A percentile compares a stretch with the other conserved stretches of the same genome.
These are phyloP conservation scores for Murraya koenigii DNA, from an alignment of 345 rosid genomes.

Conservation along the genomic window DNA sequence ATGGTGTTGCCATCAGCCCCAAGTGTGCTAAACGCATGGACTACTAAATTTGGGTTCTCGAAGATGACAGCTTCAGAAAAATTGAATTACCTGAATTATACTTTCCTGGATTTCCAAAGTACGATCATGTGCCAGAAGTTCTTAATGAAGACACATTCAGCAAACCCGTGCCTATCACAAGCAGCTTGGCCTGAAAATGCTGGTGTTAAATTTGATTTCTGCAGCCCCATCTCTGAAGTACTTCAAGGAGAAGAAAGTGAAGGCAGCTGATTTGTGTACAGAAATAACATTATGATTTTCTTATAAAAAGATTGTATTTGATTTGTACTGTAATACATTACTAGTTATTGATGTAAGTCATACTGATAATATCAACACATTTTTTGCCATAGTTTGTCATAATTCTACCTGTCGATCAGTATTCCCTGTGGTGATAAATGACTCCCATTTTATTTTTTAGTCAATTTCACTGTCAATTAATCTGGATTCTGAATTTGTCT, in stretches of 20 bases:
- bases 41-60: slow-evolving; percentile 46
- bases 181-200: background rate
- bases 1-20: slow-evolving; percentile 51
- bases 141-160: slow-evolving; percentile 7
- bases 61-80: slow-evolving; percentile 36
- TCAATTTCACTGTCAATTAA: background rate
- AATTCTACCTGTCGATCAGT: background rate
- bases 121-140: slow-evolving; percentile 52
- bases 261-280: background rate
- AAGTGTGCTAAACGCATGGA: slow-evolving; percentile 42
- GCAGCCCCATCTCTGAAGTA: slow-evolving; percentile 19
- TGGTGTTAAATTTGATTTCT: background rate
- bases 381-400: background rate
- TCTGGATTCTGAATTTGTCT: background rate
- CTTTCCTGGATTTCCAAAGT: slow-evolving; percentile 45
- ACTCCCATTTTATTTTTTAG: background rate
- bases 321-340: background rate
- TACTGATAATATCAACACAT: background rate
- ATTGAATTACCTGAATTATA: slow-evolving; percentile 24
- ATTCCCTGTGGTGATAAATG: background rate
- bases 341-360: background rate
- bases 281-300: background rate
- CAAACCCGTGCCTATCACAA: slow-evolving; percentile 2
- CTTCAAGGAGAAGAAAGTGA: slow-evolving; percentile 8
- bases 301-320: background rate